Evolutionary conservation across 441 rosid genomes (phyloP), one percentile per base, ranked within the genome.

Genomic region (Jatropha podagrica): DNA sequence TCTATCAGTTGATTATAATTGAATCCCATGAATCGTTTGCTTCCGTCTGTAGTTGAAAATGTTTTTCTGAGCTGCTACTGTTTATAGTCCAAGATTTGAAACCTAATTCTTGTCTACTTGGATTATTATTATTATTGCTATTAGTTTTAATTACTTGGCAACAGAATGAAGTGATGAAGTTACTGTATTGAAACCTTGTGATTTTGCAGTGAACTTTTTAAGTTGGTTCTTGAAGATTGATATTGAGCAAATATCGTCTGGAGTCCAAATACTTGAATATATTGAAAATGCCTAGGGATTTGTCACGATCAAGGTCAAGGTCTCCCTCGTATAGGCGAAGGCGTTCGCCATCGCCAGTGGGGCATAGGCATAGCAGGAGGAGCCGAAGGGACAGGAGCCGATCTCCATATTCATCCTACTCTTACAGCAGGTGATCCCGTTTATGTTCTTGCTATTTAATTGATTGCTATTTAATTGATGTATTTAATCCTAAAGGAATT

Each of bases 371-470:
- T 86, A 88, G 88, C 86, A 83, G 91, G 84, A 89, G 90, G 81
- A 91, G 87, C 74, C 85, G 97, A 79, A 87, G 92, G 82, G 98
- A 93, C 65, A 85, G 90, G 79, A 92, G 96, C 88, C 87, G 75
- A 51, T 92, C 97, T 77, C 98, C 98, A 20, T 88, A 91, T 83
- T 82, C 94, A 2, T 90, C 93, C 66, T 83, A 88, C 84, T 84
- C 94, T 27, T 68, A 83, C 79, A 92, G 91, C 96, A 95, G 99
- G 99, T 95, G 96, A 91, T 84, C 92, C 88, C 82, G 87, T 78
- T 85, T 49, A 69, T 83, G 69, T 72, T 84, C 62, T 83, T 75
- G 64, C 76, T 78, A 15, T 78, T 85, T 76, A 48, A 44, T 76
- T 81, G 32, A 44, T 40, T 75, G 64, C 76, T 78, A 15, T 78